Evolutionary conservation across 495 filamentous ascomycete species (phyloP), one percentile per base, ranked within the genome.

Genomic region (Daldinia caldariorum): DNA sequence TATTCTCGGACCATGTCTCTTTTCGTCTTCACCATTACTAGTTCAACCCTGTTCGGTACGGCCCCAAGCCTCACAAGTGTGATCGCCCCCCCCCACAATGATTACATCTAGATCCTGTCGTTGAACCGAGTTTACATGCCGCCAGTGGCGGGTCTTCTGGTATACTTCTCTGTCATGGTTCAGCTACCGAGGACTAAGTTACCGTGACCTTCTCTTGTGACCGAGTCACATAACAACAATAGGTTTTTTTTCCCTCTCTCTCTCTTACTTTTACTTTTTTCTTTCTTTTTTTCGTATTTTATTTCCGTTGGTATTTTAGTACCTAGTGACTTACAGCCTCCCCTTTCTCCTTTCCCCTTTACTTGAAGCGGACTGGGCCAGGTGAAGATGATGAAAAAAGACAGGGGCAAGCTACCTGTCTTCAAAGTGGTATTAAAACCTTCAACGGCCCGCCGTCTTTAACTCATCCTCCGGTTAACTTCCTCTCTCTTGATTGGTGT

Each of bases 81-180:
- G 71, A 73, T 73, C 71, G 71, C 43, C 71, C 71, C 71, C 71
- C 71, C 71, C 71, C 71, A 73, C 71, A 73, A 73, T 63, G 67
- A 73, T 59, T 67, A 70, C 71, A 68, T 73, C 71, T 67, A 73
- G 67, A 73, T 73, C 71, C 66, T 73, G 71, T 69, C 41, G 66
- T 73, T 67, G 29, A 70, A 67, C 69, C 60, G 57, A 61, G 39
- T 58, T 22, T 64, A 69, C 66, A 73, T 70, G 58, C 66, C 58
- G 58, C 67, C 57, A 62, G 71, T 73, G 71, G 71, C 71, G 71
- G 71, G 58, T 45, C 71, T 66, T 63, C n/a, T 66, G 50, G 53
- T 61, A 47, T 67, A 69, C 58, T 70, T 70, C 53, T 70, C n/a
- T n/a, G n/a, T 69, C 62, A 58, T 73, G 67, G 71, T 70, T 70